Evolutionary conservation across 2,329 filamentous ascomycete species (phyloP).

Genomic region (Neonectria coccinea): DNA sequence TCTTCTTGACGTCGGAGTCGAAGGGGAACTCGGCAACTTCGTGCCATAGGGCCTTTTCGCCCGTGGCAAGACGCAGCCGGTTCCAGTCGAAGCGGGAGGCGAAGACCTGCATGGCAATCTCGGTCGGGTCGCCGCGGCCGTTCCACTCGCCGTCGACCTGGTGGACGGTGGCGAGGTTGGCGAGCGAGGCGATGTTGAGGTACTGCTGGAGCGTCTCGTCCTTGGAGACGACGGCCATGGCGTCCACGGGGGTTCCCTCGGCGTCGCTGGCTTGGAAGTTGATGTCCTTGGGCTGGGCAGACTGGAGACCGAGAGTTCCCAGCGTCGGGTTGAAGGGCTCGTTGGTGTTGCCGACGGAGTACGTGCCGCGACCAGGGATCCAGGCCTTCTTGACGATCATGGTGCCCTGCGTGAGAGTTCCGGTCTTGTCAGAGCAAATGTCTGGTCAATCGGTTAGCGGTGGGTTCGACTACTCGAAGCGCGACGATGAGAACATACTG

Average conservation of each 20-base stretch:
- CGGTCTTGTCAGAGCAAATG: conserved; percentile 69
- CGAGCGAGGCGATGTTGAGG: conserved; percentile 72
- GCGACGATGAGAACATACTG: conserved; percentile 44
- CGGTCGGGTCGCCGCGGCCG: conserved; percentile 72
- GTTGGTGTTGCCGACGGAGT: conserved; percentile 61
- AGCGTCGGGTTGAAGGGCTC: conserved; percentile 69
- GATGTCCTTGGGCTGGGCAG: conserved; percentile 52
- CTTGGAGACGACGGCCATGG: conserved; percentile 53
- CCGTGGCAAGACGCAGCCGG: conserved; percentile 62
- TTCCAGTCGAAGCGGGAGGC: conserved; percentile 76
- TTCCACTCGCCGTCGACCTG: conserved; percentile 68
- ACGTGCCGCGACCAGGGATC: conserved; percentile 61
- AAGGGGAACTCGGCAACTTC: conserved; percentile 78
- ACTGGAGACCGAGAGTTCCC: conserved; percentile 58
- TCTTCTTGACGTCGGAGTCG: conserved; percentile 80
- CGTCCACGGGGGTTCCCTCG: conserved; percentile 44
- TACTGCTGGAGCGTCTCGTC: conserved; percentile 65
- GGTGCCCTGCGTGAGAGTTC: conserved; percentile 64
- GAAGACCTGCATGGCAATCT: conserved; percentile 82
- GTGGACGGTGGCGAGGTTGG: conserved; percentile 73
- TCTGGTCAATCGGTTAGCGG: conserved; percentile 47
- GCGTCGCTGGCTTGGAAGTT: conserved; percentile 43
- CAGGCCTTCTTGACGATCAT: conserved; percentile 67
- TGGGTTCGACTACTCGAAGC: neutral
- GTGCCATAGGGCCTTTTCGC: conserved; percentile 63